Percentiles rank a stretch among this genome's conserved stretches.
Evolutionary conservation across 2,329 filamentous ascomycete genomes (phyloP).

Genomic region (Aspergillus novoparasiticus): DNA sequence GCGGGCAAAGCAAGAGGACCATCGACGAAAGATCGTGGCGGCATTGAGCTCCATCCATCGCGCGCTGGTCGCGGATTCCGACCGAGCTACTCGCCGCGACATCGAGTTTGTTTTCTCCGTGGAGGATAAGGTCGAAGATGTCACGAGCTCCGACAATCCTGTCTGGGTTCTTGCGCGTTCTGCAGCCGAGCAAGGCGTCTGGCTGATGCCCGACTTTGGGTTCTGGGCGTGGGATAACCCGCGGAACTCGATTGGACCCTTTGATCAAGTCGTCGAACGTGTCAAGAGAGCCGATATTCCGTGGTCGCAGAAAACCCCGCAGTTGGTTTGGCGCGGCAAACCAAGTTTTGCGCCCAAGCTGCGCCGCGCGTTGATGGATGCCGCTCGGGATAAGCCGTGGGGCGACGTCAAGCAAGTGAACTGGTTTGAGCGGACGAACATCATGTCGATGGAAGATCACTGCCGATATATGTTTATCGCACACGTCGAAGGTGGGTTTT

Average conservation of each 20-base stretch:
- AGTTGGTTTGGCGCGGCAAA: constrained; percentile 55
- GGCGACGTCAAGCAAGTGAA: constrained; percentile 49
- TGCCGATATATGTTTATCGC: constrained; percentile 57
- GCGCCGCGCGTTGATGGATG: constrained; percentile 43
- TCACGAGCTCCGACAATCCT: constrained; percentile 35
- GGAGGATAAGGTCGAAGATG: constrained; percentile 48
- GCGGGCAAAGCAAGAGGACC: constrained; percentile 37
- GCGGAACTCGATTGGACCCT: constrained; percentile 38
- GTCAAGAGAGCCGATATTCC: constrained; percentile 31
- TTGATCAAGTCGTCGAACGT: constrained; percentile 38
- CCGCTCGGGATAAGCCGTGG: constrained; percentile 47
- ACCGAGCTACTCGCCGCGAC: constrained; percentile 39
- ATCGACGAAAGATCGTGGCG: constrained; percentile 42
- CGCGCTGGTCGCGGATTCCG: constrained; percentile 45
- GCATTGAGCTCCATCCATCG: constrained; percentile 53
- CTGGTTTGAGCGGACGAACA: constrained; percentile 44
- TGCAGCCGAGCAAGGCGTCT: constrained; percentile 44
- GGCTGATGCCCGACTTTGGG: constrained; percentile 57
- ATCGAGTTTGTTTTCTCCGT: constrained; percentile 52
- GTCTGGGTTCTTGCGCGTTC: constrained; percentile 49
- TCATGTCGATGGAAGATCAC: constrained; percentile 54
- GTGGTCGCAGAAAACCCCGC: constrained; percentile 41
- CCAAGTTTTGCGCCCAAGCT: constrained; percentile 46
- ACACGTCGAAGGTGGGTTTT: constrained; percentile 52
- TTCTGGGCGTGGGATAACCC: constrained; percentile 53